phyloP scores from a whole-genome alignment of 768 basidiomycete genomes.

The Lactarius trivialis region DNA sequence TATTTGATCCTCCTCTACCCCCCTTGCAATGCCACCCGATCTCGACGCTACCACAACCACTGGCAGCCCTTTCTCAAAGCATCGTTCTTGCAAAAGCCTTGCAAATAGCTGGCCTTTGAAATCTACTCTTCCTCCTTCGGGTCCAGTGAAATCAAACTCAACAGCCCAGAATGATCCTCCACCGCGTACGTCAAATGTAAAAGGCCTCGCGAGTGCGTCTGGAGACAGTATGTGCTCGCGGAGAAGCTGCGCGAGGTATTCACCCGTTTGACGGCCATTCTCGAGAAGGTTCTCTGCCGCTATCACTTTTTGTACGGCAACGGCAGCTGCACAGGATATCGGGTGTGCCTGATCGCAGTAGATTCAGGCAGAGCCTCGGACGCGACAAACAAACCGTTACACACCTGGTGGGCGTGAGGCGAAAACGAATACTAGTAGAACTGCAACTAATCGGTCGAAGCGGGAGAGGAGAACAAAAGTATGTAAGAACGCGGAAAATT shows the following conservation, averaged over 20 bases:
- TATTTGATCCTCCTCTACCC: slow-evolving; percentile 63
- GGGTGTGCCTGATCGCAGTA: slow-evolving; percentile 55
- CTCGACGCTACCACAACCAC: slow-evolving; percentile 66
- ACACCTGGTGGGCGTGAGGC: slow-evolving; percentile 81
- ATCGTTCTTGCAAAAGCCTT: slow-evolving; percentile 61
- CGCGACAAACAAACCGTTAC: slow-evolving; percentile 5
- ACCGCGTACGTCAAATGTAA: slow-evolving; percentile 75
- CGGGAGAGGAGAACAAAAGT: no score
- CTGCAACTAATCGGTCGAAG: no score
- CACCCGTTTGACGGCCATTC: slow-evolving; percentile 54
- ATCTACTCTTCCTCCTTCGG: slow-evolving; percentile 37
- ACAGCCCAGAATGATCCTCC: slow-evolving; percentile 82
- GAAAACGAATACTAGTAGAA: no score
- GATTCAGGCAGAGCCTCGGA: background rate
- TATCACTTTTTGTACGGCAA: slow-evolving; percentile 77
- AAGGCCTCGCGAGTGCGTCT: slow-evolving; percentile 54
- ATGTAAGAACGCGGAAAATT: no score
- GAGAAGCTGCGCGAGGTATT: slow-evolving; percentile 50
- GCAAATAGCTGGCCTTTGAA: slow-evolving; percentile 54
- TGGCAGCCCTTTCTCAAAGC: slow-evolving; percentile 60
- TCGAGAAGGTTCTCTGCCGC: slow-evolving; percentile 61
- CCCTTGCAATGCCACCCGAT: slow-evolving; percentile 62
- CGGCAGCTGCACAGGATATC: slow-evolving; percentile 66
- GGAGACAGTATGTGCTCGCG: slow-evolving; percentile 46
- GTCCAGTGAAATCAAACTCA: slow-evolving; percentile 64